Conservation (phyloP, 305 asterid species). For the Withania somnifera region DNA sequence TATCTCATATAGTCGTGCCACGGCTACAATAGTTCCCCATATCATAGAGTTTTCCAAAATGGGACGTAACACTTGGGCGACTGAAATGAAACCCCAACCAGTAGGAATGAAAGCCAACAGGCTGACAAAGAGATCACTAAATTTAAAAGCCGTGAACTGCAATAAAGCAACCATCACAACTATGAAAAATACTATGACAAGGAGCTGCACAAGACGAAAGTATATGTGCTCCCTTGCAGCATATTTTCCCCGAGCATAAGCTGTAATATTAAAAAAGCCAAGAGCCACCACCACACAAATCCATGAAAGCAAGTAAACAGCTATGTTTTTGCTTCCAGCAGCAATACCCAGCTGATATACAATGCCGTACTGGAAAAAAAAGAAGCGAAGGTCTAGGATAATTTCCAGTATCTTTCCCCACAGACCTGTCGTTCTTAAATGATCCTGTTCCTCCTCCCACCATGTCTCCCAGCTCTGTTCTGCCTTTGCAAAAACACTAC, state of each 20-base stretch:
- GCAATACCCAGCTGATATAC: conserved; percentile 54
- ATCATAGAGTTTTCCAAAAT: conserved; percentile 38
- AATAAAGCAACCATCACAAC: conserved; percentile 46
- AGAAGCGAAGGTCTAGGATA: conserved; percentile 47
- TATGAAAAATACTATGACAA: conserved; percentile 38
- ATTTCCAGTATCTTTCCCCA: conserved; percentile 49
- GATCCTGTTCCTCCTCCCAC: conserved; percentile 96
- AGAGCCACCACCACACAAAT: conserved; percentile 41
- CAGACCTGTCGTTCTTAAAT: conserved; percentile 70
- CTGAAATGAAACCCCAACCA: conserved; percentile 75
- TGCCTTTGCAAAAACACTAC: conserved; percentile 67
- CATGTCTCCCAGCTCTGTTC: conserved; percentile 95
- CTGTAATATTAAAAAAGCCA: conserved; percentile 29
- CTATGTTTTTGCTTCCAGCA: conserved; percentile 42
- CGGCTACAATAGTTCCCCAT: conserved; percentile 60
- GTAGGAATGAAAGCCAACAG: conserved; percentile 77
- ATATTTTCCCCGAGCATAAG: conserved; percentile 48
- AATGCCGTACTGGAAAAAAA: conserved; percentile 63
- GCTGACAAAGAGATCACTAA: conserved; percentile 62
- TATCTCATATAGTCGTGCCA: conserved; percentile 68
- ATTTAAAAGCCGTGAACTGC: conserved; percentile 49
- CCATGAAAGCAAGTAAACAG: conserved; percentile 63
- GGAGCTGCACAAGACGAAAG: conserved; percentile 63
- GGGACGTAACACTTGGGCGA: conserved; percentile 72
- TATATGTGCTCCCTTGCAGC: conserved; percentile 58